These are phyloP conservation scores for Allodekkera sacchari DNA, from an alignment of 805 yeast genomes.

Conservation along the genomic window DNA sequence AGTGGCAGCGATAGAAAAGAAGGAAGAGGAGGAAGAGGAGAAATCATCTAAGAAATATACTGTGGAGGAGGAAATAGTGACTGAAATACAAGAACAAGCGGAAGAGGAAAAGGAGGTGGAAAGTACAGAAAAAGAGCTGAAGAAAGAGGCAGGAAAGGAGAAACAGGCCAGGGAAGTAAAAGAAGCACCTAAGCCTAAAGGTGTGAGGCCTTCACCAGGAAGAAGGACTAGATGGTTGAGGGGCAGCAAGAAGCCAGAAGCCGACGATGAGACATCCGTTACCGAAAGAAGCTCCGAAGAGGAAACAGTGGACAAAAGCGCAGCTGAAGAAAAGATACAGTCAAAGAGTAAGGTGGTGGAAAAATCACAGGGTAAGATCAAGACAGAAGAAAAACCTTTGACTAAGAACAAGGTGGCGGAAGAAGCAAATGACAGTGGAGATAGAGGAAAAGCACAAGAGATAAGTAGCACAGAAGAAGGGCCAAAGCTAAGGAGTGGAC, in stretches of 20 bases:
- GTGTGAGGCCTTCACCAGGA: background rate
- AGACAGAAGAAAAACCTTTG: no score
- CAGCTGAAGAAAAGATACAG: no score
- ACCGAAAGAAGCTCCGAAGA: no score
- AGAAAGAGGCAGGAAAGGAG: background rate
- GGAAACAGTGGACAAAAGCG: no score
- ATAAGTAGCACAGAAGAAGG: no score
- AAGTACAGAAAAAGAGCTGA: background rate
- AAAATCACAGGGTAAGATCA: no score
- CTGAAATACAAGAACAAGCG: slow-evolving; percentile 1
- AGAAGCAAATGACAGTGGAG: no score
- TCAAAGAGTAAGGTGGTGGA: no score
- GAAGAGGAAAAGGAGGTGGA: slow-evolving; percentile 1
- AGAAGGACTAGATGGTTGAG: background rate
- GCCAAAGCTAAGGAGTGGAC: no score
- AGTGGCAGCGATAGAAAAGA: slow-evolving; percentile 2
- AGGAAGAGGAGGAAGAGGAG: slow-evolving; percentile 3
- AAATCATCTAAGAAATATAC: background rate
- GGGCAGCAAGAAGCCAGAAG: background rate
- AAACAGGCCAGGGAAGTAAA: background rate
- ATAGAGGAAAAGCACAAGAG: no score
- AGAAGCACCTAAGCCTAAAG: background rate
- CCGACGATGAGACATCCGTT: no score
- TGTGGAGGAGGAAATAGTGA: slow-evolving; percentile 1
- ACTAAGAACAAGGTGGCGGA: no score